These are phyloP conservation scores for Magnusiomyces tetraspermus DNA, from an alignment of 1,139 yeast genomes.

Conservation along the genomic window DNA sequence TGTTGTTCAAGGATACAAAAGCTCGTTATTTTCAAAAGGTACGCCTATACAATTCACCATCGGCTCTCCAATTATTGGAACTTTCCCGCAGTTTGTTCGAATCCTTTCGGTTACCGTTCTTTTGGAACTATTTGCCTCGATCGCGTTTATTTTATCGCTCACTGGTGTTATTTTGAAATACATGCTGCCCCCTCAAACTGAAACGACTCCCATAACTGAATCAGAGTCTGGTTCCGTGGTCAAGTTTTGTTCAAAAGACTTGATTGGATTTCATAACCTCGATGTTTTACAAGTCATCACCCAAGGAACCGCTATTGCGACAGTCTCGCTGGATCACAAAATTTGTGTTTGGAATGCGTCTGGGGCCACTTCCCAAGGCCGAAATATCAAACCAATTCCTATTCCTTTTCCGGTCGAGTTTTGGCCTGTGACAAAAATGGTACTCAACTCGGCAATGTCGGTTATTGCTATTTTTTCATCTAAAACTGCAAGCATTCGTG, in stretches of 20 bases:
- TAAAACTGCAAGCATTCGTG: constrained; percentile 14
- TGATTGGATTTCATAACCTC: constrained; percentile 47
- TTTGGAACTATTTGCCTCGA: constrained; percentile 38
- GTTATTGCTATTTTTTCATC: constrained; percentile 48
- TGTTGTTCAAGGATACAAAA: constrained; percentile 9
- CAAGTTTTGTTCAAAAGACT: constrained; percentile 42
- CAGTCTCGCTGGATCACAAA: constrained; percentile 66
- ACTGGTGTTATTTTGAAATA: constrained; percentile 33
- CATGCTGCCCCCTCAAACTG: constrained; percentile 20
- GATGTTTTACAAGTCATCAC: constrained; percentile 51
- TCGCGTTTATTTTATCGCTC: constrained; percentile 36
- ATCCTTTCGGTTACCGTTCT: constrained; percentile 24
- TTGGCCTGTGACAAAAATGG: constrained; percentile 61
- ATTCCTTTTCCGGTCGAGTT: constrained; percentile 39
- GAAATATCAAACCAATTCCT: constrained; percentile 31
- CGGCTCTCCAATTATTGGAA: constrained; percentile 10
- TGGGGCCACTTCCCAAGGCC: constrained; percentile 18
- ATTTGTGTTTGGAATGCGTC: constrained; percentile 69
- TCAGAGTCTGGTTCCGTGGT: constrained; percentile 12
- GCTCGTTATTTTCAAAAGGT: background rate
- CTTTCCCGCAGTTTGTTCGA: constrained; percentile 10
- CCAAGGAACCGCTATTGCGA: constrained; percentile 49
- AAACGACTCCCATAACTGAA: constrained; percentile 14
- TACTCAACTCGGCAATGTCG: constrained; percentile 52
- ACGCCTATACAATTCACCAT: constrained; percentile 5